Percentiles rank a stretch among this genome's conserved stretches.
Conservation (phyloP, 2,329 filamentous ascomycete species). For the Aspergillus puulaauensis region DNA sequence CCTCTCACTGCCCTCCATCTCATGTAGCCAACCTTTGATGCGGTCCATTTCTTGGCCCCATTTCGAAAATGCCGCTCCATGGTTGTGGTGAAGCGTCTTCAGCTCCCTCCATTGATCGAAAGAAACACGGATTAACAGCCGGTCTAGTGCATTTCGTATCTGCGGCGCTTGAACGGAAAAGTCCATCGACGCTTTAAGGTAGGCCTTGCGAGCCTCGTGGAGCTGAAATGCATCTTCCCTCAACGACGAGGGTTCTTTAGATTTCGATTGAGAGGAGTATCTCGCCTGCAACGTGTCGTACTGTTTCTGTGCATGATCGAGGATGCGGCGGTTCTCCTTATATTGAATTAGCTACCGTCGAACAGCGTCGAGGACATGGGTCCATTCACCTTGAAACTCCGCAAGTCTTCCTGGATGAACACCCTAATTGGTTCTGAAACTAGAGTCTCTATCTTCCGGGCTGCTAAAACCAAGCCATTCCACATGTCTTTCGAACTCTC, state of each 20-base stretch:
- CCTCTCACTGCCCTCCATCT: constrained; percentile 88
- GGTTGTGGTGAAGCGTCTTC: constrained; percentile 67
- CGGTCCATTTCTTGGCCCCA: constrained; percentile 83
- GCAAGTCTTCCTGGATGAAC: constrained; percentile 77
- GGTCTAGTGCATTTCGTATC: constrained; percentile 78
- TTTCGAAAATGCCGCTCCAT: constrained; percentile 60
- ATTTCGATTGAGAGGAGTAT: constrained; percentile 82
- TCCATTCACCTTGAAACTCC: constrained; percentile 67
- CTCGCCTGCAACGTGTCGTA: constrained; percentile 80
- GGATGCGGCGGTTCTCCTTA: constrained; percentile 67
- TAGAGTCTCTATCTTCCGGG: constrained; percentile 73
- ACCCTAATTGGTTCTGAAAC: constrained; percentile 78
- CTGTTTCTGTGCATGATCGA: constrained; percentile 78
- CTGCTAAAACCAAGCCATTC: constrained; percentile 69
- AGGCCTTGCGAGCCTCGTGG: constrained; percentile 86
- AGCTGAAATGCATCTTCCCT: constrained; percentile 95
- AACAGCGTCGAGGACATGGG: background rate
- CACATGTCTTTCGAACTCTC: constrained; percentile 89
- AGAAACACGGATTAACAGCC: constrained; percentile 79
- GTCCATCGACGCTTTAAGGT: constrained; percentile 89
- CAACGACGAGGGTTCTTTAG: constrained; percentile 87
- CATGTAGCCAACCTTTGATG: constrained; percentile 86
- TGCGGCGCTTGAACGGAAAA: constrained; percentile 88
- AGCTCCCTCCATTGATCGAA: constrained; percentile 88
- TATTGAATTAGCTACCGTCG: constrained; percentile 17